Evolutionary conservation across 306 rosid species (phyloP).

Genomic region (Luffa aegyptiaca): DNA sequence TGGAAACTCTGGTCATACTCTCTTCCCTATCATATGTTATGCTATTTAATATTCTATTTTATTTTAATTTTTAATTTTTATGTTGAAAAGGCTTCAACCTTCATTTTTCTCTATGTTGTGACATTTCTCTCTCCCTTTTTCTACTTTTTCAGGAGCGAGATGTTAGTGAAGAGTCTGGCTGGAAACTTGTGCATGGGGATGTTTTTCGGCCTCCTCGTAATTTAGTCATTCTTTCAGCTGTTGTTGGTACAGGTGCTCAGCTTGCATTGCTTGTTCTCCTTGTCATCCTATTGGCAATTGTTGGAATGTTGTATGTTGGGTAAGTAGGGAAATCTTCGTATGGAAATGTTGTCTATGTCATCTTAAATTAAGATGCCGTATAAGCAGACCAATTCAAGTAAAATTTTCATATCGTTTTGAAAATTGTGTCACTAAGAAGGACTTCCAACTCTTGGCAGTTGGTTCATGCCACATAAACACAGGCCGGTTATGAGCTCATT

Average conservation of each 20-base stretch:
- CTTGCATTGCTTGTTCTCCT: conserved; percentile 92
- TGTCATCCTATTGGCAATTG: conserved; percentile 91
- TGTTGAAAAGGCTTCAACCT: neutral
- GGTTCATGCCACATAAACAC: neutral
- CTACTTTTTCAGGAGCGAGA: conserved; percentile 70
- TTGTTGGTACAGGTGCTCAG: conserved; percentile 98
- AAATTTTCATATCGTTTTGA: neutral
- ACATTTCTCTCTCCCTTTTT: neutral
- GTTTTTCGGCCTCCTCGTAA: conserved; percentile 86
- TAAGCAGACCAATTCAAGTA: neutral
- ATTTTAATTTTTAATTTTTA: neutral
- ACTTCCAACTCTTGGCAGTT: neutral
- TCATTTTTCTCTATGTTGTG: neutral
- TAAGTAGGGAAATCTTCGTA: conserved; percentile 20
- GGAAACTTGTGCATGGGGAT: conserved; percentile 99
- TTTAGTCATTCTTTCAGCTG: conserved; percentile 88
- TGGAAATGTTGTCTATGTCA: neutral
- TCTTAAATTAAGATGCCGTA: neutral
- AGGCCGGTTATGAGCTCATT: neutral
- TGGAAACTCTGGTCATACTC: conserved; percentile 76
- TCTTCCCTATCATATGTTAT: conserved; percentile 6
- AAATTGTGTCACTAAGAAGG: neutral
- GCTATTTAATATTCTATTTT: neutral
- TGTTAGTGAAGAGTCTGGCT: conserved; percentile 98
- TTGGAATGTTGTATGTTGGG: conserved; percentile 98